Evolutionary conservation across 2,329 filamentous ascomycete genomes (phyloP).

Genomic region (Bisporella sp.): DNA sequence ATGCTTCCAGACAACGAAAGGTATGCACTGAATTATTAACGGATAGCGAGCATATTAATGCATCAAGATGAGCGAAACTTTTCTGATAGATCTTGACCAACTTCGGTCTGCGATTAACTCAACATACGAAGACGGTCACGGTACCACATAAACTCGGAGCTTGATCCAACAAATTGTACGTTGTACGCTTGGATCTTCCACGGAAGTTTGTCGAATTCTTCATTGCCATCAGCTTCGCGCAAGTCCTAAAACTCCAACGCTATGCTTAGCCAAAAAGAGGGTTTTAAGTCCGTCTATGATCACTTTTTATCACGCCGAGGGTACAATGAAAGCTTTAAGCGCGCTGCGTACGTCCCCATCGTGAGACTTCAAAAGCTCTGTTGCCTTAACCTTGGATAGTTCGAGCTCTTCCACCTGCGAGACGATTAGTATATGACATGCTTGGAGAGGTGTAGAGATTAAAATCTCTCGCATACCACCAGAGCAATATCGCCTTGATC

Average conservation of each 20-base stretch:
- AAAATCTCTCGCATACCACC: constrained; percentile 44
- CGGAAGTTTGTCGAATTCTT: too few relatives aligned
- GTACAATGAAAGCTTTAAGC: constrained; percentile 50
- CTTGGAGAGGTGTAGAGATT: not conserved
- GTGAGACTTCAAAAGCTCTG: constrained; percentile 64
- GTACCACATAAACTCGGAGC: too few relatives aligned
- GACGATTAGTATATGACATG: not conserved
- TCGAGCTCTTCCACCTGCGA: constrained; percentile 64
- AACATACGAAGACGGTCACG: too few relatives aligned
- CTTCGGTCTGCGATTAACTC: too few relatives aligned
- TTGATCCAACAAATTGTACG: too few relatives aligned
- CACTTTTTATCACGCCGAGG: constrained; percentile 10
- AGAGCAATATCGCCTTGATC: constrained; percentile 64
- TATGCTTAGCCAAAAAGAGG: constrained; percentile 14
- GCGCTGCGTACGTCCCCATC: constrained; percentile 65
- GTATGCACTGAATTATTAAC: too few relatives aligned
- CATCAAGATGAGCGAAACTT: too few relatives aligned
- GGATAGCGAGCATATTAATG: too few relatives aligned
- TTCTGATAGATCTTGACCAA: too few relatives aligned
- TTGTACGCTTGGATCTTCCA: too few relatives aligned
- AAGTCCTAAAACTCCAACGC: not conserved
- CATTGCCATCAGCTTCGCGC: too few relatives aligned
- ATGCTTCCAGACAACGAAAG: too few relatives aligned
- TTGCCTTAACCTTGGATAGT: constrained; percentile 63
- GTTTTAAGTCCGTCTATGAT: not conserved